A percentile compares a stretch with the other conserved stretches of the same genome.
Conservation (phyloP, 2,329 filamentous ascomycete species). For the Byssothecium circinans region DNA sequence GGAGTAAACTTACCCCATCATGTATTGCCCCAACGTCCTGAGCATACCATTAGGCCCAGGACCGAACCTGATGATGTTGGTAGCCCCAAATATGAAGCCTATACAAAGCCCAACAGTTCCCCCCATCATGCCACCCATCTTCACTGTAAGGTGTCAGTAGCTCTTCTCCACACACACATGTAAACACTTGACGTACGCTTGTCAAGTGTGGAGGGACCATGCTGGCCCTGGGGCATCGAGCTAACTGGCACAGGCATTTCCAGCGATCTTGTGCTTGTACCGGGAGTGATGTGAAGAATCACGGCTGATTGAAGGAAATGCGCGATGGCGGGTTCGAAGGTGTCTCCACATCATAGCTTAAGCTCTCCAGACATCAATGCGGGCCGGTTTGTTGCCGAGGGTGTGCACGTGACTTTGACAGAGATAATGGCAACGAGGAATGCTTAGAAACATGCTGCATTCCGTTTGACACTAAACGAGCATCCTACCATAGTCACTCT, state of each 20-base stretch:
- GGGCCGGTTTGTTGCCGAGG: neutral
- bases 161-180: conserved; percentile 21
- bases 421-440: conserved; percentile 1
- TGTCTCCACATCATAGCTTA: neutral
- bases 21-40: conserved; percentile 93
- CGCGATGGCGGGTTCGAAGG: too few relatives aligned
- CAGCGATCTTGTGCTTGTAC: conserved; percentile 9
- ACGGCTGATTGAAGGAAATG: too few relatives aligned
- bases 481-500: too few relatives aligned
- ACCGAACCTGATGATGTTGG: conserved; percentile 94
- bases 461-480: neutral
- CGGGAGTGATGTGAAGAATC: conserved; percentile 18
- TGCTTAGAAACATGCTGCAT: neutral
- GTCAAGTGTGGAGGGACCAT: conserved; percentile 68
- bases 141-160: conserved; percentile 62
- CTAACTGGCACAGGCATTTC: conserved; percentile 62
- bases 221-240: conserved; percentile 38
- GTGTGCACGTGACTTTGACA: neutral
- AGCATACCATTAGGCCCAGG: conserved; percentile 92
- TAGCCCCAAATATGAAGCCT: conserved; percentile 97
- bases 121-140: conserved; percentile 99
- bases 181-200: conserved; percentile 59
- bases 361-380: too few relatives aligned
- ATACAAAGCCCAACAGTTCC: conserved; percentile 95
- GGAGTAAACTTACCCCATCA: conserved; percentile 63